Evolutionary conservation across 1,284 basidiomycete species (phyloP).

Genomic region (Puccinia polysora): DNA sequence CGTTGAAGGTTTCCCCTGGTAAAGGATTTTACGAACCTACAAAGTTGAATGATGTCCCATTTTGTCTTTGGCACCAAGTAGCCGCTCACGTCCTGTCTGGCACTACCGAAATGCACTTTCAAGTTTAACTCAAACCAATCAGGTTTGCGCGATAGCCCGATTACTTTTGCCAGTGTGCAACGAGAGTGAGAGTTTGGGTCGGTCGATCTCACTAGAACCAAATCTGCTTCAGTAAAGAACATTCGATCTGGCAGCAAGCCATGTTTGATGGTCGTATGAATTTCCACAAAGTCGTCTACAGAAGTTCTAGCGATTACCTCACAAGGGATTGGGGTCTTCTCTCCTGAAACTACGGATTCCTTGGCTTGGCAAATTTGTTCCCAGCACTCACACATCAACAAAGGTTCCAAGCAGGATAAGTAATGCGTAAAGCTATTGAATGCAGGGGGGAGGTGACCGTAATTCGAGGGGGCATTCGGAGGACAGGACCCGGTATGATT

Average conservation of each 20-base stretch:
- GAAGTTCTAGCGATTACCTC: constrained; percentile 64
- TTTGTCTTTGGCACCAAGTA: constrained; percentile 59
- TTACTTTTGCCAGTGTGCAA: constrained; percentile 67
- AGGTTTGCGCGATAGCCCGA: constrained; percentile 61
- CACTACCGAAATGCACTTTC: constrained; percentile 55
- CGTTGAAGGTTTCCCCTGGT: background rate
- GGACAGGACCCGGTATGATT: constrained; percentile 62
- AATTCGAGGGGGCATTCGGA: constrained; percentile 58
- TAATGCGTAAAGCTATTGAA: constrained; percentile 71
- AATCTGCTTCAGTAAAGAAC: constrained; percentile 44
- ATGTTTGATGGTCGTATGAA: constrained; percentile 62
- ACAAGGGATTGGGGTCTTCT: constrained; percentile 57
- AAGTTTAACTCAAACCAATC: constrained; percentile 57
- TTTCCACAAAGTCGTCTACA: constrained; percentile 67
- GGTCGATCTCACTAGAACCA: constrained; percentile 37
- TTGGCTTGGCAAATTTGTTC: constrained; percentile 72
- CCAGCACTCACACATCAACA: constrained; percentile 90
- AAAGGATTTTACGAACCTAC: constrained; percentile 61
- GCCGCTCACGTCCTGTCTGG: constrained; percentile 52
- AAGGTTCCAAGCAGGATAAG: constrained; percentile 70
- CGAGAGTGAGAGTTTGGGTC: constrained; percentile 17
- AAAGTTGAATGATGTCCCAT: constrained; percentile 75
- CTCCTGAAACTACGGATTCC: constrained; percentile 60
- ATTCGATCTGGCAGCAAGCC: constrained; percentile 39
- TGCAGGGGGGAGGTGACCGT: constrained; percentile 61